Evolutionary conservation across 139 green algal genomes (phyloP), one percentile per base, ranked within the genome.

Genomic region (Chlamydomonas sphaeroides): DNA sequence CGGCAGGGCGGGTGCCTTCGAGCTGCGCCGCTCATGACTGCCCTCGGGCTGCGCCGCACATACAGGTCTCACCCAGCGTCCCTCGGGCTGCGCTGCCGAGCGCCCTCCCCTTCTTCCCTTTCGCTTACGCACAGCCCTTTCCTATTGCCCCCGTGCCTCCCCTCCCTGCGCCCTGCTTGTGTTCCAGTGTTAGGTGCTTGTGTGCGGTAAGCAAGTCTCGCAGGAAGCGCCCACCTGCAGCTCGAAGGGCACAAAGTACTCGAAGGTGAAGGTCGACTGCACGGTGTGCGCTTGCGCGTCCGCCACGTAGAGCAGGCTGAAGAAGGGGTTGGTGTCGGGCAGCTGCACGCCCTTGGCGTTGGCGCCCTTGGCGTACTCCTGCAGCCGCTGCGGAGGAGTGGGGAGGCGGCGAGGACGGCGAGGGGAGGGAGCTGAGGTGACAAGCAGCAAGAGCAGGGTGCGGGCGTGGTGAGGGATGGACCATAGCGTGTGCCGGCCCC

Each of bases 241-340:
- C 78, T 76, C 66, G 49, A 78, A 77, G 36, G 78, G 78, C 65
- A 84, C 51, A 42, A 84, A 84, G 78, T 84, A 84, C 78, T 84
- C 78, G 36, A 84, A 61, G 78, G 78, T 84, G 78, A 68, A 84
- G 65, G 53, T 49, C 36, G 36, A 38, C 26, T 77, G 51, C 65
- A 84, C 17, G n/a, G 74, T 70, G 59, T 62, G 74, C 2, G 78
- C 78, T n/a, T 63, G 62, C 10, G 18, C 6, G 30, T 84, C 66
- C 20, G 78, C 38, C n/a, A 71, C 42, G 78, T 84, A 77, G 6
- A 84, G 38, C 20, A 84, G 39, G 25, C 66, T 84, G 78, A 84
- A 77, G 48, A 38, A 77, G 65, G 78, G 78, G 78, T 76, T 77
- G 78, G 78, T 84, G 38, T 76, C 49, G 6, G 33, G 35, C 25